Conservation (phyloP, 176 grass and related monocot species). For the Puya raimondii region DNA sequence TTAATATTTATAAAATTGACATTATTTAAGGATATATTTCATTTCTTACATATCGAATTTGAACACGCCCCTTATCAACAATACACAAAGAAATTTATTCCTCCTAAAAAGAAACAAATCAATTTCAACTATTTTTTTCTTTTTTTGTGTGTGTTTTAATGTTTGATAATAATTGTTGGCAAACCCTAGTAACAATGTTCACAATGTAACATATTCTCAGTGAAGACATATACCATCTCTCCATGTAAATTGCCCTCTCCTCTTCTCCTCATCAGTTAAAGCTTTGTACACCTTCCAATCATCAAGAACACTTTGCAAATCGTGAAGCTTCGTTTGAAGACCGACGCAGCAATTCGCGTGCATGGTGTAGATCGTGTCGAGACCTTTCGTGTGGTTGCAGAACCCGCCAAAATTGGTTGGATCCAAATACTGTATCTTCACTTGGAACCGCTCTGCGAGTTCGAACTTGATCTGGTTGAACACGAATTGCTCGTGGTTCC, state of each 20-base stretch:
- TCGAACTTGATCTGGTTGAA: constrained; percentile 69
- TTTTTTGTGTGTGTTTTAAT: too few species aligned
- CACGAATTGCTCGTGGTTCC: constrained; percentile 51
- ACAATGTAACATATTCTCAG: constrained; percentile 8
- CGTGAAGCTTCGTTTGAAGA: constrained; percentile 32
- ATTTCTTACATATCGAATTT: too few species aligned
- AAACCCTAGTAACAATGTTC: too few species aligned
- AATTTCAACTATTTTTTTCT: too few species aligned
- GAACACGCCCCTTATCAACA: too few species aligned
- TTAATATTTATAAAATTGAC: too few species aligned
- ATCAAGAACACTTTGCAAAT: constrained; percentile 30
- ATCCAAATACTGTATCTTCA: constrained; percentile 42
- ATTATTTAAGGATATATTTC: too few species aligned
- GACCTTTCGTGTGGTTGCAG: constrained; percentile 47
- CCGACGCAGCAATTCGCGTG: constrained; percentile 84
- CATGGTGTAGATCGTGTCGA: constrained; percentile 68
- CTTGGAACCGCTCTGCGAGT: constrained; percentile 16
- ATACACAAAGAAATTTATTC: too few species aligned
- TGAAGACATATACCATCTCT: constrained; percentile 47
- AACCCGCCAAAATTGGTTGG: constrained; percentile 42
- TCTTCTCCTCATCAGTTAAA: constrained; percentile 30
- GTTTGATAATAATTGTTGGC: too few species aligned
- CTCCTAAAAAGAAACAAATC: too few species aligned
- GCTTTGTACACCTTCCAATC: constrained; percentile 59
- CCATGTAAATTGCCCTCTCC: constrained; percentile 28